These are phyloP conservation scores for Kwoniella dejecticola DNA, from an alignment of 768 basidiomycete species.

Conservation along the genomic window DNA sequence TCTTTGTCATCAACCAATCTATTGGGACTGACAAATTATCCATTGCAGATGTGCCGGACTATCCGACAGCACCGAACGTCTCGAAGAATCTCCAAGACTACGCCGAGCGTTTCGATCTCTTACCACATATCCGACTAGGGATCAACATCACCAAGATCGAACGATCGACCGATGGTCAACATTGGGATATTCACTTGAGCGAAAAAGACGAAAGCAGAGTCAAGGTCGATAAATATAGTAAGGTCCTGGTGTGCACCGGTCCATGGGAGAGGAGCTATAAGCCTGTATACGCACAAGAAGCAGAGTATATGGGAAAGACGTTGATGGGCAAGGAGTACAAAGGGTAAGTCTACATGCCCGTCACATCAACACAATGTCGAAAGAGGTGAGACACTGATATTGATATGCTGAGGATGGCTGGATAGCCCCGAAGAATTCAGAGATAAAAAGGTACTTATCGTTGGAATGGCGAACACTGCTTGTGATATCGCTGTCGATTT, in stretches of 20 bases:
- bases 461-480: constrained; percentile 23
- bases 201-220: not conserved
- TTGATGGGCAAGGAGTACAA: constrained; percentile 18
- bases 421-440: too few relatives aligned
- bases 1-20: not conserved
- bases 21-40: not conserved
- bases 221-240: constrained; percentile 5
- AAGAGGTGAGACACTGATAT: too few relatives aligned
- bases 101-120: constrained; percentile 15
- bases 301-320: constrained; percentile 8
- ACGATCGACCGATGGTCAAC: not conserved
- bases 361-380: not conserved
- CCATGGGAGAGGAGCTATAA: constrained; percentile 4
- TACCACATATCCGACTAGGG: constrained; percentile 4
- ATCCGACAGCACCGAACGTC: constrained; percentile 13
- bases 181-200: not conserved
- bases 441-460: constrained; percentile 19
- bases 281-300: not conserved
- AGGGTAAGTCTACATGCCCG: constrained; percentile 10
- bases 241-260: constrained; percentile 19
- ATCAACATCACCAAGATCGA: not conserved
- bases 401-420: too few relatives aligned
- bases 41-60: constrained; percentile 14
- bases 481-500: constrained; percentile 21
- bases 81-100: constrained; percentile 16